Percentiles rank a stretch among this genome's conserved stretches.
phyloP scores from a whole-genome alignment of 2,329 filamentous ascomycete genomes.

The Leptosphaerulina australis region DNA sequence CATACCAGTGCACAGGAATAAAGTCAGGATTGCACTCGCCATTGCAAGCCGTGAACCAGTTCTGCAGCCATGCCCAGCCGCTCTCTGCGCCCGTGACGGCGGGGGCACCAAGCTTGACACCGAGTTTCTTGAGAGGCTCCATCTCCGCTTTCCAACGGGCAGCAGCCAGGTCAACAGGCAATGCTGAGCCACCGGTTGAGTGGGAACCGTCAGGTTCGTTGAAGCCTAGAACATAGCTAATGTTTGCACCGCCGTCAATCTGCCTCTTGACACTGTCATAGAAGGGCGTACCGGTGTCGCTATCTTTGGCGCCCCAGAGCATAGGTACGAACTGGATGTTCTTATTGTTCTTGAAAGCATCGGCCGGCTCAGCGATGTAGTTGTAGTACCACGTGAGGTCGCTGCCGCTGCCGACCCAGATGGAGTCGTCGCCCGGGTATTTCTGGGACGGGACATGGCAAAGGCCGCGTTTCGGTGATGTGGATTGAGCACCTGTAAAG shows the following conservation, averaged over 20 bases:
- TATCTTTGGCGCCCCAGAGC: conserved; percentile 68
- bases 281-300: conserved; percentile 62
- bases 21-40: conserved; percentile 57
- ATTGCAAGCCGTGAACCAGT: conserved; percentile 66
- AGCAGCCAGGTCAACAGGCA: conserved; percentile 67
- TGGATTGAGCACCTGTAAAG: conserved; percentile 29
- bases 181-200: conserved; percentile 65
- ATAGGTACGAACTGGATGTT: conserved; percentile 77
- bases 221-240: conserved; percentile 74
- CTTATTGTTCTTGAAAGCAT: conserved; percentile 51
- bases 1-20: conserved; percentile 62
- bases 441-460: conserved; percentile 66
- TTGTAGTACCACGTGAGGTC: conserved; percentile 87
- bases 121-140: conserved; percentile 67
- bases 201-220: conserved; percentile 74
- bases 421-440: conserved; percentile 65
- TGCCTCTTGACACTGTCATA: conserved; percentile 63
- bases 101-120: conserved; percentile 72
- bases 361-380: conserved; percentile 66
- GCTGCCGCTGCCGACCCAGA: conserved; percentile 64
- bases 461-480: conserved; percentile 72
- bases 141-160: conserved; percentile 73
- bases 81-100: conserved; percentile 67
- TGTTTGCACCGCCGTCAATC: conserved; percentile 61
- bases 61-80: conserved; percentile 70